A percentile compares a stretch with the other conserved stretches of the same genome.
Evolutionary conservation across 2,329 filamentous ascomycete species (phyloP).

Genomic region (Cercospora janseana): DNA sequence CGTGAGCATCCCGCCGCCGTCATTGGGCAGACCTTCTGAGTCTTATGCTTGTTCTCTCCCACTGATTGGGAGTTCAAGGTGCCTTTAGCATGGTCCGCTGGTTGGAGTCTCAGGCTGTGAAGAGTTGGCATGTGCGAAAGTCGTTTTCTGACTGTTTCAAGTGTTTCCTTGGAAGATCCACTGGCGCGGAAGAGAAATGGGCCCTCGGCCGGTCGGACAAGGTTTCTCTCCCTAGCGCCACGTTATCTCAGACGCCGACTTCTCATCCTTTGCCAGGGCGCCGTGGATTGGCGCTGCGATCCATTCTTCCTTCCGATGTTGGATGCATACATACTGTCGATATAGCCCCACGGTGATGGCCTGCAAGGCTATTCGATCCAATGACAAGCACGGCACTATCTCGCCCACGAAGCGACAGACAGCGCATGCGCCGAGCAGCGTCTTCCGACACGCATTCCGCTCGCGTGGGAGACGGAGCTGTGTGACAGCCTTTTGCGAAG

Average conservation of each 20-base stretch:
- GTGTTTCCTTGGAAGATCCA: background rate
- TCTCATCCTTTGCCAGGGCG: background rate
- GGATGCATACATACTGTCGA: too few relatives aligned
- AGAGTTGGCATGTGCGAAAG: slow-evolving; percentile 2
- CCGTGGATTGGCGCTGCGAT: background rate
- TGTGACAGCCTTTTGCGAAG: slow-evolving; percentile 14
- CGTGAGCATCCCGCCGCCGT: too few relatives aligned
- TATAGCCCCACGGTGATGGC: too few relatives aligned
- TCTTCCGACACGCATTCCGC: slow-evolving; percentile 6
- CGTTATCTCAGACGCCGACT: slow-evolving; percentile 4
- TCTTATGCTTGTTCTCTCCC: too few relatives aligned
- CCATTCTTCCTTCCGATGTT: background rate
- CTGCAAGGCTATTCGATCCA: too few relatives aligned
- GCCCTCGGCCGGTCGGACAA: background rate
- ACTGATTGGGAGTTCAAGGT: background rate
- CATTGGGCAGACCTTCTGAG: too few relatives aligned
- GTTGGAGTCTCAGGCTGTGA: background rate
- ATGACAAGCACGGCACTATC: too few relatives aligned
- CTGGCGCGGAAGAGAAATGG: background rate
- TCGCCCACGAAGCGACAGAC: too few relatives aligned
- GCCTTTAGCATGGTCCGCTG: background rate
- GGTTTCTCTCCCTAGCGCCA: too few relatives aligned
- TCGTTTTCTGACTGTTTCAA: background rate
- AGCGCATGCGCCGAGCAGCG: too few relatives aligned
- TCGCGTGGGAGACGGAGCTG: slow-evolving; percentile 2